Conservation (phyloP, 2,329 filamentous ascomycete genomes). For the Pleurostoma richardsiae region DNA sequence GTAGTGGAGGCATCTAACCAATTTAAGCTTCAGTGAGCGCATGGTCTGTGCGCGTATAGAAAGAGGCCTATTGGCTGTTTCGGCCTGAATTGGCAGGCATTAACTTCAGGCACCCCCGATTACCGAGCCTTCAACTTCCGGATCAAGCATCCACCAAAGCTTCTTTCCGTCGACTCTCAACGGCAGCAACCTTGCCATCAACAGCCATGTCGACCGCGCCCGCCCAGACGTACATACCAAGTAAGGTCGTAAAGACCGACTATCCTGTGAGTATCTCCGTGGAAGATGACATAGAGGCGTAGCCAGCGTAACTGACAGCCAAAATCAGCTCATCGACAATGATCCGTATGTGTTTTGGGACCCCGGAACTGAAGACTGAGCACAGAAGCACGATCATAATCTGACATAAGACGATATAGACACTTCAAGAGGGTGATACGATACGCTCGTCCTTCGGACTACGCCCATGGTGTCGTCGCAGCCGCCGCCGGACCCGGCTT, state of each 20-base stretch:
- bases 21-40: too few relatives aligned
- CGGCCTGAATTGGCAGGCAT: too few relatives aligned
- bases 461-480: constrained; percentile 62
- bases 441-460: constrained; percentile 86
- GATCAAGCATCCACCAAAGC: too few relatives aligned
- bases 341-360: constrained; percentile 70
- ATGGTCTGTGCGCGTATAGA: too few relatives aligned
- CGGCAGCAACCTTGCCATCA: too few relatives aligned
- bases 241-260: constrained; percentile 75
- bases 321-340: constrained; percentile 86
- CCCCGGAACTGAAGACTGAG: constrained; percentile 5
- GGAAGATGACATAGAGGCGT: too few relatives aligned
- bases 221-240: constrained; percentile 54
- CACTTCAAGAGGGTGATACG: constrained; percentile 86
- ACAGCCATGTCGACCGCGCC: constrained; percentile 31
- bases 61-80: too few relatives aligned
- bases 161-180: too few relatives aligned
- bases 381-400: background rate
- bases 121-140: too few relatives aligned
- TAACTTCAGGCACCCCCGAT: too few relatives aligned
- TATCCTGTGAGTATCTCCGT: constrained; percentile 67
- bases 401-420: constrained; percentile 41
- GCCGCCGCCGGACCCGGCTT: constrained; percentile 68
- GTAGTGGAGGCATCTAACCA: too few relatives aligned
- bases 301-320: background rate